Evolutionary conservation across 768 basidiomycete genomes (phyloP), one percentile per base, ranked within the genome.

Genomic region (Suillus occidentalis): DNA sequence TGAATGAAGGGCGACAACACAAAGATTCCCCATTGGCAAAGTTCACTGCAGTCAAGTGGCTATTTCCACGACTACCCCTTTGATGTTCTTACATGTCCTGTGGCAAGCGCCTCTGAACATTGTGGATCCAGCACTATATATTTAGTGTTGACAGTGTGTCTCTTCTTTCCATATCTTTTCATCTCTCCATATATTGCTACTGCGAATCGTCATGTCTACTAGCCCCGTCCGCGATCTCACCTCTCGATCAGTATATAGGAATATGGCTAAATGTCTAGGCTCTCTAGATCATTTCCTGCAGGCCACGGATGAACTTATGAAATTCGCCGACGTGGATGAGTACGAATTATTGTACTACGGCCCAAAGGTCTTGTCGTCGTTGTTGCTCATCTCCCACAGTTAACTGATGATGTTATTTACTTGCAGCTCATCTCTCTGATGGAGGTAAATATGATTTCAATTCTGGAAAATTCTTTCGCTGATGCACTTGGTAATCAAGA

Each of bases 401-500:
- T 39, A 1, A 39, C 12, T 58, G 34, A 50, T 12, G 10, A 47
- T 43, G 16, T 62, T 60, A 7, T 57, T 16, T 37, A 3, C 20
- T 6, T 31, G 55, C 67, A 87, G 85, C 76, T 87, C 61, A 77
- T 87, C 60, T 73, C 78, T 22, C 68, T 87, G 65, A 75, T 81
- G 57, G 85, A 87, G 85, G 85, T 87, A 80, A 75, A 63, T 69
- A 68, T 66, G 64, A 59, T 37, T 40, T 53, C 52, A 7, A 31
- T 63, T 28, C 10, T 28, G 8, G 3, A 20, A 36, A 9, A 31
- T 34, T 22, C 34, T 31, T 37, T 34, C 25, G 12, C 28, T 62
- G 18, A 52, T 36, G 4, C 49, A 56, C 13, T 22, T 6, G 20
- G 47, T 50, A 43, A 43, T 13, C 25, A 65, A 87, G 86, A 74